Base-by-base conservation (phyloP, 2,329 filamentous ascomycete genomes). In the Aaosphaeria pasadenensis region DNA sequence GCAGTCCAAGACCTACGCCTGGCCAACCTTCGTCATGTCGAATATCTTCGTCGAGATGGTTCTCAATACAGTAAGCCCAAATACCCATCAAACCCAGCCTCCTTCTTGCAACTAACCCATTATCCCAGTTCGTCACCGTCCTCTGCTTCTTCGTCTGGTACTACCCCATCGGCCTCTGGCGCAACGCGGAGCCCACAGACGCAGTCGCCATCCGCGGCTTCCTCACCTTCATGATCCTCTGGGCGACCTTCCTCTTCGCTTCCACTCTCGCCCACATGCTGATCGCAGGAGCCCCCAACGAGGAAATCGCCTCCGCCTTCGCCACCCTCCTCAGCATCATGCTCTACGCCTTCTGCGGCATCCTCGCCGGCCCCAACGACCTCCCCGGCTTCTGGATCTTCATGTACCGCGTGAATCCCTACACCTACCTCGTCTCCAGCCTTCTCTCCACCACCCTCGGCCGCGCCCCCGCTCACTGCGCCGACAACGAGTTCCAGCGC, bases 161-260 rank as follows among this genome's bases (percentile, higher is more conserved):
- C 79, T 84, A 51, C 68, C 76, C 0, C 78, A 79, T 91, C 43
- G 87, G 87, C 1, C 78, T 90, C 6, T 82, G 87, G 66, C 70
- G 73, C 49, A 90, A 90, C 60, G 86, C 86, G 2, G 72, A 75
- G 6, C 74, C 75, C 1, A 81, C 81, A 4, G 77, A 77, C 50
- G 74, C 83, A 0, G 50, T 63, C 1, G 73, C 74, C 0, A 72
- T 88, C 1, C 85, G 85, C 0, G 76, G 79, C 1, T 88, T 89
- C 71, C 89, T 82, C 28, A 17, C 47, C 39, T 32, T 51, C 33
- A 44, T 51, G 4, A 28, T 52, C 35, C 33, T 54, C 41, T 42
- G 41, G 28, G 32, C 43, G 30, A 44, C 38, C 39, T 46, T 45
- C 36, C 42, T 50, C 6, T 47, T 51, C 32, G 41, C 48, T 6